Percentiles rank a stretch among this genome's conserved stretches.
Evolutionary conservation across 345 rosid genomes (phyloP).

Genomic region (Psidium friedrichsthalianum): DNA sequence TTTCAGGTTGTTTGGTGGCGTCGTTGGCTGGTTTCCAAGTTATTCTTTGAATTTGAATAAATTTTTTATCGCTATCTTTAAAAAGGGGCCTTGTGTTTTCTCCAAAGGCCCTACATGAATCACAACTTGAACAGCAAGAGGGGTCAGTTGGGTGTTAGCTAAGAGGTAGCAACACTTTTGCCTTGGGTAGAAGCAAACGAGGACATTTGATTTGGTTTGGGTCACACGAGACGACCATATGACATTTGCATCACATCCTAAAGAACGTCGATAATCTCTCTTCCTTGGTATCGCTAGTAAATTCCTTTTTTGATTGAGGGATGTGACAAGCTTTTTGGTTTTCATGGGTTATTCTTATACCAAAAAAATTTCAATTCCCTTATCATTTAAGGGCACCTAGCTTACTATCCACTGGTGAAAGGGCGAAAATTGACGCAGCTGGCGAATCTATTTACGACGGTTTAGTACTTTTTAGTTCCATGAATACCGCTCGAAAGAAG

Average conservation of each 20-base stretch:
- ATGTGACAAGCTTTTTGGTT: no score
- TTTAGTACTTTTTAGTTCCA: accelerated
- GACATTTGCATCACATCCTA: background rate
- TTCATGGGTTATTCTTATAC: no score
- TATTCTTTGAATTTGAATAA: background rate
- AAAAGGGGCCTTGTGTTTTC: background rate
- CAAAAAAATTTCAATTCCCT: background rate
- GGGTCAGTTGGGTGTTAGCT: no score
- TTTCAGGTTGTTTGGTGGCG: background rate
- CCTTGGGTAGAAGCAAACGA: background rate
- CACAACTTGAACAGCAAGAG: background rate
- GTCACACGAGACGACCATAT: background rate
- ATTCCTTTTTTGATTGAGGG: no score
- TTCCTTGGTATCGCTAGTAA: no score
- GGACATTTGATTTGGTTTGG: background rate
- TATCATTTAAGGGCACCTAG: background rate
- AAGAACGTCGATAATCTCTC: no score
- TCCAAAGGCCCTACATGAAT: background rate
- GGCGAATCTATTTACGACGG: background rate
- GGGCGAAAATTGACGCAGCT: background rate
- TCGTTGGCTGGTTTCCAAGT: background rate
- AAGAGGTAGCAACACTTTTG: background rate
- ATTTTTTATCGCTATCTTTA: background rate
- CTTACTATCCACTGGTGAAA: background rate
- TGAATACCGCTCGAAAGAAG: accelerated